Percentiles rank a stretch among this genome's conserved stretches.
phyloP scores from a whole-genome alignment of 176 grass and related monocot species.

The Eragrostis nindensis region DNA sequence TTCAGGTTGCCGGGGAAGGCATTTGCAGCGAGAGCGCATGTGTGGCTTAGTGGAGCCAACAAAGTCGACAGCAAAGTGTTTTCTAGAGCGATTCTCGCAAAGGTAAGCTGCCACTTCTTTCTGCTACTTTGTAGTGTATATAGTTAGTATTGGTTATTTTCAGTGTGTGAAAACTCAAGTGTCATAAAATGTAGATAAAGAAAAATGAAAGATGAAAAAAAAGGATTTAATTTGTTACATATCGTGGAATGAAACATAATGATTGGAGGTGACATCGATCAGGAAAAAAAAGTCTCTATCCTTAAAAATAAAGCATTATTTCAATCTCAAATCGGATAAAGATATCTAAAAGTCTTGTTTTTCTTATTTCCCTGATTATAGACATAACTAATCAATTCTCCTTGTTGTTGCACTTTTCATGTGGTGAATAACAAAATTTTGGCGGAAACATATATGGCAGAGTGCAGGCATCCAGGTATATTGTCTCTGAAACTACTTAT shows the following conservation, averaged over 20 bases:
- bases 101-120: conserved; percentile 40
- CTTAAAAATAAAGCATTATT: not conserved
- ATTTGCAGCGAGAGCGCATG: conserved; percentile 55
- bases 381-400: not conserved
- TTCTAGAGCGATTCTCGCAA: conserved; percentile 89
- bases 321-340: not conserved
- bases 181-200: not conserved
- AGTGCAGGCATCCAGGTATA: conserved; percentile 88
- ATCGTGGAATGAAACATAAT: no score
- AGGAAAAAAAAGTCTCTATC: no score
- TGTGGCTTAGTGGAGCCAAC: conserved; percentile 85
- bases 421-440: conserved; percentile 25
- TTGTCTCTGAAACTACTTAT: not conserved
- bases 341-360: not conserved
- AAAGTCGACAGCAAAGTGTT: conserved; percentile 85
- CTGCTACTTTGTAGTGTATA: not conserved
- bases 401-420: conserved; percentile 16
- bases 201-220: not conserved
- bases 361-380: not conserved
- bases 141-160: not conserved
- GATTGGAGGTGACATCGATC: no score
- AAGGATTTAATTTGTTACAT: not conserved
- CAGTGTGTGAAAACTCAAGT: not conserved
- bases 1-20: conserved; percentile 82
- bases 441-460: conserved; percentile 30